These are phyloP conservation scores for Bondarzewia mesenterica DNA, from an alignment of 1,284 basidiomycete genomes.

Conservation along the genomic window DNA sequence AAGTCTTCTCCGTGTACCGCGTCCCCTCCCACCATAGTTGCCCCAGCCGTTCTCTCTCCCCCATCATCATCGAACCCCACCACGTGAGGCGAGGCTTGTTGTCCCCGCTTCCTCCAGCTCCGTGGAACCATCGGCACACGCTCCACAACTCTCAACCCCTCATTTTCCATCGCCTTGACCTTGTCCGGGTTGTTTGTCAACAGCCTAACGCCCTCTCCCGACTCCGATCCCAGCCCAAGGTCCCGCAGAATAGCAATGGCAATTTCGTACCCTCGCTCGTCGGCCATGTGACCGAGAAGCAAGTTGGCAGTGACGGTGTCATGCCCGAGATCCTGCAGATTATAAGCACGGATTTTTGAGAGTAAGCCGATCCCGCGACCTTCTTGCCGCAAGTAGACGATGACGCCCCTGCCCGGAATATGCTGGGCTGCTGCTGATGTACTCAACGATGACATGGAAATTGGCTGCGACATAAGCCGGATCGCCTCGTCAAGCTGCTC, in stretches of 20 bases:
- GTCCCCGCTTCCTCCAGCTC: slow-evolving; percentile 64
- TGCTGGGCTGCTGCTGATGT: slow-evolving; percentile 25
- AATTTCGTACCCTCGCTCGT: slow-evolving; percentile 90
- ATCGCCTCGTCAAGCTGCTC: slow-evolving; percentile 98
- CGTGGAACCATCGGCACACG: slow-evolving; percentile 93
- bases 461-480: slow-evolving; percentile 79
- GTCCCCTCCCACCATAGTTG: slow-evolving; percentile 80
- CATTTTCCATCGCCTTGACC: slow-evolving; percentile 79
- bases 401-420: slow-evolving; percentile 83
- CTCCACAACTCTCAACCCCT: slow-evolving; percentile 78
- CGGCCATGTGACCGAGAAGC: slow-evolving; percentile 90
- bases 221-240: slow-evolving; percentile 63
- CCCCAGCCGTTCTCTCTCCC: slow-evolving; percentile 50
- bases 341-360: slow-evolving; percentile 97
- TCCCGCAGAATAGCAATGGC: slow-evolving; percentile 88
- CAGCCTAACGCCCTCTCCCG: slow-evolving; percentile 63
- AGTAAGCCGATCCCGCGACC: slow-evolving; percentile 97
- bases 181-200: slow-evolving; percentile 99
- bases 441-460: slow-evolving; percentile 32
- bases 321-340: slow-evolving; percentile 95
- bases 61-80: slow-evolving; percentile 14
- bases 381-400: slow-evolving; percentile 96
- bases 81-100: slow-evolving; percentile 17
- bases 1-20: slow-evolving; percentile 81
- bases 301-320: slow-evolving; percentile 98